These are phyloP conservation scores for Globisporangium radiosum DNA, from an alignment of 352 stramenopile genomes.

Conservation along the genomic window DNA sequence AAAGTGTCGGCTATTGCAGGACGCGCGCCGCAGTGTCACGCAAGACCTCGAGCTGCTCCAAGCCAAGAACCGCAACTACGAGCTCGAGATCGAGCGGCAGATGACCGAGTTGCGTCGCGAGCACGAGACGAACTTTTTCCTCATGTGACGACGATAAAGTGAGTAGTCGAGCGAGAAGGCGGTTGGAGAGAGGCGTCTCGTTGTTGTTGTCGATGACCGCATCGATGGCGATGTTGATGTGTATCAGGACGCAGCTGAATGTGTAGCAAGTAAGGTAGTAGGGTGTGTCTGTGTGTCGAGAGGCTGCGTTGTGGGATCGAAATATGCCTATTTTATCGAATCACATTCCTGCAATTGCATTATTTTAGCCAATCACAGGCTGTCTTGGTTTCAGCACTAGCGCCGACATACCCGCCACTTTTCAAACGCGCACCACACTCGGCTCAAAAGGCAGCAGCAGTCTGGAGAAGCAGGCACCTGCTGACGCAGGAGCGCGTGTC, in stretches of 20 bases:
- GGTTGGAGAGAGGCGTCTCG: not conserved
- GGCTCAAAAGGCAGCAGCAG: not conserved
- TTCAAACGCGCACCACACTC: not conserved
- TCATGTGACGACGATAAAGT: slow-evolving; percentile 11
- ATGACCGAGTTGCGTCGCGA: slow-evolving; percentile 49
- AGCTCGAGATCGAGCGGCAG: slow-evolving; percentile 50
- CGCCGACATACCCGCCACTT: not conserved
- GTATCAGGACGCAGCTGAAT: not conserved
- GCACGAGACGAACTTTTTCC: slow-evolving; percentile 64
- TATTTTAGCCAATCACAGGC: too few relatives aligned
- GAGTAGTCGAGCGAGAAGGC: not conserved
- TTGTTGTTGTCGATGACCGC: not conserved
- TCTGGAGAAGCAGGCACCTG: too few relatives aligned
- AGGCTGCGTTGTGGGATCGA: too few relatives aligned
- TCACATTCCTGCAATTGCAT: too few relatives aligned
- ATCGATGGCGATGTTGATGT: not conserved
- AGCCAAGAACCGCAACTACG: slow-evolving; percentile 43
- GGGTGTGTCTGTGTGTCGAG: too few relatives aligned
- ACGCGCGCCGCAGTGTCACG: slow-evolving; percentile 38
- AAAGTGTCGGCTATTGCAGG: slow-evolving; percentile 31
- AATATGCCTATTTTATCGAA: too few relatives aligned
- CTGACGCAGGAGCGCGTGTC: too few relatives aligned
- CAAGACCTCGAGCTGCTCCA: slow-evolving; percentile 55
- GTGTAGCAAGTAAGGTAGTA: not conserved
- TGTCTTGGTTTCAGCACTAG: too few relatives aligned